Evolutionary conservation across 169 alveolate genomes (phyloP).

Genomic region (Plasmodium fragile): DNA sequence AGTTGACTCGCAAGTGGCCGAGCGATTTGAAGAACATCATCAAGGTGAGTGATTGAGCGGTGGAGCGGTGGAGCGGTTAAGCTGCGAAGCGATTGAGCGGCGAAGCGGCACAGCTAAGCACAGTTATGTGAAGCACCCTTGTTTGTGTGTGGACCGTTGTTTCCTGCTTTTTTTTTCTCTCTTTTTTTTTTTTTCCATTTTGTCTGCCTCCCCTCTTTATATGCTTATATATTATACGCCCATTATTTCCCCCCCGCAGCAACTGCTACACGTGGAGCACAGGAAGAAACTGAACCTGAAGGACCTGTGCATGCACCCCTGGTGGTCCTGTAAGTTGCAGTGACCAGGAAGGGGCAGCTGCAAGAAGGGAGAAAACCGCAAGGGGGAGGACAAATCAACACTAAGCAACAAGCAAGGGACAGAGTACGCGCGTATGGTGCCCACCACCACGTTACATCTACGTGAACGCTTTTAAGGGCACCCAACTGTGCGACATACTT

Average conservation of each 20-base stretch:
- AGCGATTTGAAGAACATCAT: conserved; percentile 38
- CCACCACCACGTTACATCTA: background rate
- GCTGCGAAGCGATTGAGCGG: background rate
- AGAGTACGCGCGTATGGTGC: background rate
- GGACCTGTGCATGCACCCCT: conserved; percentile 58
- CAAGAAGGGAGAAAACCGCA: background rate
- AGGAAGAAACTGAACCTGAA: conserved; percentile 61
- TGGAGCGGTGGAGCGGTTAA: background rate
- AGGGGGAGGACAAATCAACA: background rate
- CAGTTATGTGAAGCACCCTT: background rate
- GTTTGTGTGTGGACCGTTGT: background rate
- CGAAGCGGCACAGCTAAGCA: too few relatives aligned
- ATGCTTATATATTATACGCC: too few relatives aligned
- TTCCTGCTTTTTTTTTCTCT: background rate
- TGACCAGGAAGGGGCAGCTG: background rate
- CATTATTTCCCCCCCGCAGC: background rate
- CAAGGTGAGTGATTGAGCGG: conserved; percentile 2
- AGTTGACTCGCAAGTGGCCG: conserved; percentile 68
- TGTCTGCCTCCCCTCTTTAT: background rate
- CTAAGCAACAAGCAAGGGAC: background rate
- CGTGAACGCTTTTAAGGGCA: background rate
- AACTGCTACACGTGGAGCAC: conserved; percentile 43
- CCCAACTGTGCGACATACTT: background rate
- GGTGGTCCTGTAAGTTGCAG: conserved; percentile 69
- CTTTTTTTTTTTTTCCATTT: background rate